A percentile compares a stretch with the other conserved stretches of the same genome.
These are phyloP conservation scores for Pestalotiopsis sp. DNA, from an alignment of 2,329 filamentous ascomycete genomes.

Conservation along the genomic window DNA sequence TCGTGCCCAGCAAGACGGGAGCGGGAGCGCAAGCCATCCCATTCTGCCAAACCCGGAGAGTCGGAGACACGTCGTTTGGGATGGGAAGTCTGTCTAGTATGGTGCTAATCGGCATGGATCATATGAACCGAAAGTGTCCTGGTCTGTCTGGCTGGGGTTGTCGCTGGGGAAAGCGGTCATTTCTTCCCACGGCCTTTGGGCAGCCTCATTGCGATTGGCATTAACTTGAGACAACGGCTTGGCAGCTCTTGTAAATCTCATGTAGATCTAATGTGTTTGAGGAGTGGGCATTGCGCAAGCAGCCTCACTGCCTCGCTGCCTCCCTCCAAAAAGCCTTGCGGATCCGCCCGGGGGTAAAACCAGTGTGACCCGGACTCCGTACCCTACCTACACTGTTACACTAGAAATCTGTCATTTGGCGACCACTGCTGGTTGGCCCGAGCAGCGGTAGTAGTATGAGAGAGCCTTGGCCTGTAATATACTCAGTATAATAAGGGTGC, in stretches of 20 bases:
- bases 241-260: constrained; percentile 20
- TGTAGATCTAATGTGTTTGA: constrained; percentile 16
- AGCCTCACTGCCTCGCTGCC: constrained; percentile 6
- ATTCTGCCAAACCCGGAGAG: too few species aligned
- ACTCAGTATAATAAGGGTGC: too few species aligned
- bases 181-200: constrained; percentile 18
- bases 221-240: constrained; percentile 30
- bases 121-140: not conserved
- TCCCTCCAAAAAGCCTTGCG: not conserved
- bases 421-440: not conserved
- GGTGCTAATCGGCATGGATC: too few species aligned
- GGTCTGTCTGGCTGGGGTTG: not conserved
- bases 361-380: not conserved
- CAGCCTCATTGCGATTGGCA: constrained; percentile 18
- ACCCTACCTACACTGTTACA: too few species aligned
- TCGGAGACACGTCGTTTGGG: not conserved
- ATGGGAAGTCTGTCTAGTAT: not conserved
- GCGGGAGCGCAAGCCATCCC: not conserved
- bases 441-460: not conserved
- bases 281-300: constrained; percentile 4
- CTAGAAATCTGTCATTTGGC: not conserved
- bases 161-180: not conserved
- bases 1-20: constrained; percentile 3
- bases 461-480: not conserved
- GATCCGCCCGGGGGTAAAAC: not conserved